Evolutionary conservation across 371 early-diverging fungal genomes (phyloP), one percentile per base, ranked within the genome.

Genomic region (Syncephalastrum sp.): DNA sequence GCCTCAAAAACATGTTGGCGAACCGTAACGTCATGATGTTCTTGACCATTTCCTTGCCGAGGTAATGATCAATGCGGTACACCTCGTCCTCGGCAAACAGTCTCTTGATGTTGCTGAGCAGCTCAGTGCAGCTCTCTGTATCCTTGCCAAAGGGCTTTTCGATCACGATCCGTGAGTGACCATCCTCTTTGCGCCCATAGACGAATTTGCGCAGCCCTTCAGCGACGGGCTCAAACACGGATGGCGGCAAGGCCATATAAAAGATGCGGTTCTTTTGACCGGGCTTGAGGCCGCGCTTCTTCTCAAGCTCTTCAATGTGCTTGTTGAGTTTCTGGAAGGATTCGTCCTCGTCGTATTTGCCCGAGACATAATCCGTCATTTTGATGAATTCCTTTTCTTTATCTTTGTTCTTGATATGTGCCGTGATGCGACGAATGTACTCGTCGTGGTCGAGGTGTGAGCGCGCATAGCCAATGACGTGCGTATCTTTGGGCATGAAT

Each of bases 71-170:
- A 64, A 98, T 98, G 49, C 97, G 91, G 79, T 92, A 98, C 27
- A 87, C 91, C 83, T 97, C 95, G 4, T 90, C 84, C 70, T 97
- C 97, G 13, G 73, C 74, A 77, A 90, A 98, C 58, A 90, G 60
- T 14, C 77, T 65, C 10, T 88, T 85, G 27, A 97, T 73, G 17
- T 89, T 81, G 15, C 63, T 59, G 16, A 79, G 74, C 14, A 98
- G 81, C 58, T 84, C 74, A 52, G 85, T 78, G 49, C 93, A 93
- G 17, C 86, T 88, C 13, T 92, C 91, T 3, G 88, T 81, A 65
- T 96, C 96, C 66, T 88, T 89, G 15, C 99, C 99, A 85, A 98
- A 98, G 0, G 99, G 99, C 74, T 99, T 99, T 69, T 99, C 99
- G n/a, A 99, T 85, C 46, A 96, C 86, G 43, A 99, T 59, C 12